These are phyloP conservation scores for Microdochium trichocladiopsis DNA, from an alignment of 2,329 filamentous ascomycete genomes.

Conservation along the genomic window DNA sequence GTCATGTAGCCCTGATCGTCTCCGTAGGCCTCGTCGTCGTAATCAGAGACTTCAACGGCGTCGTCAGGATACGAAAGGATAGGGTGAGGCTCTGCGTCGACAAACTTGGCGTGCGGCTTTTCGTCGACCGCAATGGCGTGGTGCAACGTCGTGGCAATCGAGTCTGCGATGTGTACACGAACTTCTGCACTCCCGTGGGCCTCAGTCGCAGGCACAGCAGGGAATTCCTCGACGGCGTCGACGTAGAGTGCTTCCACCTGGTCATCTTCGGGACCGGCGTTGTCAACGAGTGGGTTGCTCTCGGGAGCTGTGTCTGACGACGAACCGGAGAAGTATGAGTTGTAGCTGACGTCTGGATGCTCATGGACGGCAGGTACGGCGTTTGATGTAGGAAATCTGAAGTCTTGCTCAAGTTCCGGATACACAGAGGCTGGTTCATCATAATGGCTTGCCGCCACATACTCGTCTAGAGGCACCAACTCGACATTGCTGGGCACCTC, in stretches of 20 bases:
- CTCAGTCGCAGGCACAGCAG: conserved; percentile 6
- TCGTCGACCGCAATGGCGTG: not conserved
- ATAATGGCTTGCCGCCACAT: not conserved
- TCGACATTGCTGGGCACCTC: conserved; percentile 6
- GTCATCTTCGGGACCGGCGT: conserved; percentile 19
- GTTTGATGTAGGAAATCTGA: not conserved
- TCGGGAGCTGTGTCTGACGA: not conserved
- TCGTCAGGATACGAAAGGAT: conserved; percentile 27
- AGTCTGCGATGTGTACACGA: not conserved
- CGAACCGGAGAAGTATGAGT: not conserved
- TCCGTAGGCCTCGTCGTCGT: conserved; percentile 60
- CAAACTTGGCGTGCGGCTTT: not conserved
- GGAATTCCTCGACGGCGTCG: conserved; percentile 36
- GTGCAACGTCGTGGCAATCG: not conserved
- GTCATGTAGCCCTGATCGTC: conserved; percentile 70
- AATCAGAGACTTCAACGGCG: conserved; percentile 37
- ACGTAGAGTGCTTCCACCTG: conserved; percentile 33
- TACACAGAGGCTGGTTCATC: not conserved
- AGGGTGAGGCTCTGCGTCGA: conserved; percentile 2
- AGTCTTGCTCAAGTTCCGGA: not conserved
- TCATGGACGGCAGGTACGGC: not conserved
- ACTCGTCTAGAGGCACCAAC: conserved; percentile 3
- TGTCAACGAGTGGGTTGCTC: not conserved
- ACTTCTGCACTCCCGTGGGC: conserved; percentile 1
- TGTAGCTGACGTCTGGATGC: not conserved